phyloP scores from a whole-genome alignment of 768 basidiomycete genomes.

The Rhizopogon roseolus region DNA sequence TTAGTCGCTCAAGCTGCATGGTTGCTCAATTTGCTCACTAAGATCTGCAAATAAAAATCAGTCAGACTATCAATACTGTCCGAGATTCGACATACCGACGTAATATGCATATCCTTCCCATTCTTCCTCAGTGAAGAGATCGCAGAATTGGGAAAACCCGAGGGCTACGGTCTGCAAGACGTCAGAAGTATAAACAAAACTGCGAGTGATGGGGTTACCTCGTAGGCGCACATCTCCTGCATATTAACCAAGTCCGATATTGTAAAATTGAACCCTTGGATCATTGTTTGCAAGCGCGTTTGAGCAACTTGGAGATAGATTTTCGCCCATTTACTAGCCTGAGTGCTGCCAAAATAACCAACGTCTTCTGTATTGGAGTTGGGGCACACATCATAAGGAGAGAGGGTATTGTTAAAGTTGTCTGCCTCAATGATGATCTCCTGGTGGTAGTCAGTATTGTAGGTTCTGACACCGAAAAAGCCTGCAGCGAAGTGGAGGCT shows the following conservation, averaged over 20 bases:
- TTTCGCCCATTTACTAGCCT: constrained; percentile 30
- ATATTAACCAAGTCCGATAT: constrained; percentile 26
- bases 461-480: constrained; percentile 42
- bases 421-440: constrained; percentile 40
- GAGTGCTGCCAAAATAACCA: constrained; percentile 18
- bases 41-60: neutral
- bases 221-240: constrained; percentile 37
- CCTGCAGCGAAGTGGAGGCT: constrained; percentile 47
- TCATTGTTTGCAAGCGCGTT: constrained; percentile 26
- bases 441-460: constrained; percentile 38
- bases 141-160: constrained; percentile 46
- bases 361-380: constrained; percentile 23
- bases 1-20: neutral
- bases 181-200: neutral
- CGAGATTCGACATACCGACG: constrained; percentile 15
- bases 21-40: constrained; percentile 10
- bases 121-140: constrained; percentile 46
- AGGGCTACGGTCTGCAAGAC: constrained; percentile 38
- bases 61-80: neutral
- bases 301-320: constrained; percentile 35
- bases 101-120: constrained; percentile 48
- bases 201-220: constrained; percentile 13
- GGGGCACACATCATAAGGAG: constrained; percentile 32
- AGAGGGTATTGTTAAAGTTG: constrained; percentile 44
- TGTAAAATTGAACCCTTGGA: constrained; percentile 30